These are phyloP conservation scores for Paratinospora sagittata DNA, from an alignment of 164 flowering plant species.

Conservation along the genomic window DNA sequence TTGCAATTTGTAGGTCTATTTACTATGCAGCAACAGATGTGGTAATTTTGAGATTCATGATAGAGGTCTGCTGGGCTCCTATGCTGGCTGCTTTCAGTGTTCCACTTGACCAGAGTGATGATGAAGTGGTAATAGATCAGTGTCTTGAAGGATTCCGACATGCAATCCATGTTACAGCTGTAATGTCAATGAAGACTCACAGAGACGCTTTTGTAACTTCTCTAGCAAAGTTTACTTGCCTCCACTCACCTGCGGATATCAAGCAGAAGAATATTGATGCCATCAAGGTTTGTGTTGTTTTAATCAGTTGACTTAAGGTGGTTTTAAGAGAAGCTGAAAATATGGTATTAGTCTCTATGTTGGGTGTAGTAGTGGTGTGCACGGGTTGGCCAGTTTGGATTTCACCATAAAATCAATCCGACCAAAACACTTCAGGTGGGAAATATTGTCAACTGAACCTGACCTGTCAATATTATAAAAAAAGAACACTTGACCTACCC, in stretches of 20 bases:
- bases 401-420: too few species aligned
- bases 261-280: conserved; percentile 95
- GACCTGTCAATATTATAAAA: too few species aligned
- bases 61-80: conserved; percentile 99
- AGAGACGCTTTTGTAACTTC: conserved; percentile 99
- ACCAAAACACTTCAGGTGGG: too few species aligned
- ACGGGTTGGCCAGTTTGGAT: too few species aligned
- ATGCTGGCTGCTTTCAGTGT: conserved; percentile 99
- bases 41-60: conserved; percentile 89
- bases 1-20: conserved; percentile 72
- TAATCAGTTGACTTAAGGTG: not conserved
- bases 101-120: conserved; percentile 97
- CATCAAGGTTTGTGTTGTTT: conserved; percentile 54
- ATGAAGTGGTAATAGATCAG: conserved; percentile 62
- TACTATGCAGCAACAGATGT: conserved; percentile 99
- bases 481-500: too few species aligned
- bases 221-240: conserved; percentile 93
- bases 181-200: conserved; percentile 98
- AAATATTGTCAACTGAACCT: too few species aligned
- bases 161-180: conserved; percentile 96
- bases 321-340: too few species aligned
- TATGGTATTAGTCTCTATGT: not conserved
- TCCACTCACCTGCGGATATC: conserved; percentile 98
- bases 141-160: conserved; percentile 88
- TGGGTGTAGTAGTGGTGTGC: too few species aligned